Evolutionary conservation across 2,329 filamentous ascomycete species (phyloP), one percentile per base, ranked within the genome.

Genomic region (Fusarium sp.): DNA sequence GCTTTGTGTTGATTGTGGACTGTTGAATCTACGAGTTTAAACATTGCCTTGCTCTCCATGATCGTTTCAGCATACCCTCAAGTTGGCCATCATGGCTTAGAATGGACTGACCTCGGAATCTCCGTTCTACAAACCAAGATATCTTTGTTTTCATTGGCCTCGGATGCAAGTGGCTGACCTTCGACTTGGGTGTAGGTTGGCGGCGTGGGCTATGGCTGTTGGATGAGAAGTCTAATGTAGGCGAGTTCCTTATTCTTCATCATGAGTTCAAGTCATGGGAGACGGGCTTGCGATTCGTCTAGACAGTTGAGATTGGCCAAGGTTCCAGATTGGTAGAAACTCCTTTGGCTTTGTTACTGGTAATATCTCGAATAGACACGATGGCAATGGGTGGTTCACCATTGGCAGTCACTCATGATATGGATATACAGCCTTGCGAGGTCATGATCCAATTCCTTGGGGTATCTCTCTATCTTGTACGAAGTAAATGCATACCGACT

Each of bases 391-490:
- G 5, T 7, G 18, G 16, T 39, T 23, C 18, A 59, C 18, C 56
- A 16, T 14, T 27, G 25, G 23, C 8, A 16, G 13, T 45, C 30
- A 27, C 25, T 48, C 18, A 58, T 65, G 25, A 18, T 30, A 27
- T 14, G 11, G 18, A 11, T 5, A n/a, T 52, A 8, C 27, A 30
- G 18, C 14, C 27, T 68, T 52, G 45, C 35, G 66, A 77, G 73
- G 71, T 67, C 76, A 76, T 74, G 68, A 68, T 78, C 71, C 74
- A 75, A 78, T 78, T 76, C 70, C 65, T 72, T 76, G 69, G 77
- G 78, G 77, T 80, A 79, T 81, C 74, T 57, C 68, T 74, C 61
- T 68, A 72, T 72, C 62, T 68, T 64, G 45, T 70, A 37, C 32
- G 30, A 57, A 37, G 34, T 32, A 72, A 71, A 72, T 70, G 59